Evolutionary conservation across 2,329 filamentous ascomycete species (phyloP), one percentile per base, ranked within the genome.

Genomic region (Colletotrichum limetticola): DNA sequence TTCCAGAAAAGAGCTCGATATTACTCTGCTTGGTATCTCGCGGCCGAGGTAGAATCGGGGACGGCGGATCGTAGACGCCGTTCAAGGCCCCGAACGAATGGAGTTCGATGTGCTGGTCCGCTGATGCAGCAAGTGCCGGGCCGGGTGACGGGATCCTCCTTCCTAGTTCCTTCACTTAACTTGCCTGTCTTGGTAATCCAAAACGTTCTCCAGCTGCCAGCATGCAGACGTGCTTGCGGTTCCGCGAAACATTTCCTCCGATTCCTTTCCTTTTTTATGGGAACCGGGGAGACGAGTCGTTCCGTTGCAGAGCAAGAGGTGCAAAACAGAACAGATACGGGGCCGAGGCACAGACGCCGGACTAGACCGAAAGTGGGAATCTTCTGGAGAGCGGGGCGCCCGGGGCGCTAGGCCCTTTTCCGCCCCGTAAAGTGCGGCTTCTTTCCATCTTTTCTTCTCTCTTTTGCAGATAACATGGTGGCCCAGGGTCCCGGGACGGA

Each of bases 41-140:
- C 59, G 55, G 32, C 66, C 66, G 66, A 72, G 66, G 66, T 52
- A 64, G 42, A 63, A 12, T 68, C 69, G 65, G 65, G 28, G 69
- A 68, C 69, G 58, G 69, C 65, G 26, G 58, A 63, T 63, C n/a
- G 58, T 37, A 55, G 37, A 62, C 24, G 37, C 65, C 69, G 64
- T 12, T 57, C 42, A 49, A n/a, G 42, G 19, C 42, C 42, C 42
- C 42, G 42, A 49, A 49, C 42, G 22, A 32, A 32, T 11, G 22
- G 22, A 16, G 26, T 24, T 59, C 24, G 24, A 59, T 11, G 19
- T 9, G 8, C 19, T 42, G 37, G 42, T 22, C 32, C 32, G 32
- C 32, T 35, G 32, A 11, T 35, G 32, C 32, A 35, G 42, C 19
- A 49, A 49, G 42, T 49, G 19, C 42, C 42, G 19, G 19, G 57